Evolutionary conservation across 495 filamentous ascomycete genomes (phyloP), one percentile per base, ranked within the genome.

Genomic region (Elaphomyces granulatus): DNA sequence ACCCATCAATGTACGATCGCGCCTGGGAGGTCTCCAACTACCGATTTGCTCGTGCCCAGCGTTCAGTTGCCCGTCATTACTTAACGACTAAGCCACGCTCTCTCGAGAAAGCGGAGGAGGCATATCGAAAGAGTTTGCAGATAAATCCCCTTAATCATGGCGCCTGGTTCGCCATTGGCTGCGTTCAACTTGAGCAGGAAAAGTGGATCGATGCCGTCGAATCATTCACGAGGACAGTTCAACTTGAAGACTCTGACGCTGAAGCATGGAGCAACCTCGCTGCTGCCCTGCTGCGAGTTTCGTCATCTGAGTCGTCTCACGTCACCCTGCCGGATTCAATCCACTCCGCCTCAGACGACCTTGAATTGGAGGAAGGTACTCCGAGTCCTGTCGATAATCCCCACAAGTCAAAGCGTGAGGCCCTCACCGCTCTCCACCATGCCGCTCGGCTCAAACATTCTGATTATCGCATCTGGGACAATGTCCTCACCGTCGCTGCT

Each of bases 261-360:
- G 79, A 94, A 46, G 82, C 83, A 2, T 99, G 87, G 83, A 90
- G 81, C 44, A 99, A 96, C 48, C 74, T 99, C 9, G 90, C 86
- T 3, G 86, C 81, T 0, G 78, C 88, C 0, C 71, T 94, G 20
- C 59, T 87, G 0, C 63, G 61, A n/a, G 42, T 56, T 7, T 36
- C 45, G 15, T 45, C 53, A 21, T 55, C 63, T 34, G 54, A 58
- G 30, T 54, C 64, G 34, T 39, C 48, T 9, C 60, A 66, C 32
- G 41, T 57, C 2, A 44, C 48, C 10, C 38, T 40, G 45, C 43
- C 53, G 8, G 46, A 60, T 15, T 38, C 36, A 21, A 44, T 50
- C 3, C 43, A 43, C 14, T 42, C 49, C 30, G 20, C 47, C 8
- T 41, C 51, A 15, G 43, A 50, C n/a, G 47, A 55, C 4, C 64